These are phyloP conservation scores for Silene vulgaris DNA, from an alignment of 179 eudicot species.

Conservation along the genomic window DNA sequence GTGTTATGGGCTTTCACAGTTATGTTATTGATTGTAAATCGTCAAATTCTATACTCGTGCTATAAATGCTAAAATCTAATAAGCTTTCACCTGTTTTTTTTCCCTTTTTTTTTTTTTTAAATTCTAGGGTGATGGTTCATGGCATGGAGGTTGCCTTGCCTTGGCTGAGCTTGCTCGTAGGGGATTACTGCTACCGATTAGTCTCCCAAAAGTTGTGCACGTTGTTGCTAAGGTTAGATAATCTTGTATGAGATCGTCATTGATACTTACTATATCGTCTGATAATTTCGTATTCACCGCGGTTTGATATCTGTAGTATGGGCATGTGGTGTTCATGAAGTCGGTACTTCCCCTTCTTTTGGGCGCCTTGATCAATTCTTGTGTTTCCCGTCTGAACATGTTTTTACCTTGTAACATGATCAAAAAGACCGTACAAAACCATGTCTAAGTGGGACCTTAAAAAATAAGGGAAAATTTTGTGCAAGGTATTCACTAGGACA, in stretches of 20 bases:
- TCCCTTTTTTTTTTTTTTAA: neutral
- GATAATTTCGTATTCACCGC: neutral
- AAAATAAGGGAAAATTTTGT: too few relatives aligned
- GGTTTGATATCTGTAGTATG: neutral
- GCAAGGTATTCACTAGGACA: too few relatives aligned
- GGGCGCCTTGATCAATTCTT: too few relatives aligned
- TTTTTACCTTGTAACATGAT: too few relatives aligned
- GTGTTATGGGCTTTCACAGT: slow-evolving; percentile 9
- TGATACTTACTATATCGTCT: neutral
- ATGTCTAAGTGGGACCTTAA: too few relatives aligned
- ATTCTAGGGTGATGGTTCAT: slow-evolving; percentile 93
- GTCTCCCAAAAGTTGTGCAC: slow-evolving; percentile 90
- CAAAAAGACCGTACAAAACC: too few relatives aligned
- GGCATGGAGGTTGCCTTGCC: slow-evolving; percentile 99
- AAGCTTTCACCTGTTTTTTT: slow-evolving; percentile 11
- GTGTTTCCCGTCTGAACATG: too few relatives aligned
- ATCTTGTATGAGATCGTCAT: slow-evolving; percentile 12
- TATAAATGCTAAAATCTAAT: slow-evolving; percentile 16
- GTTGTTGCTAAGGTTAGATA: slow-evolving; percentile 73
- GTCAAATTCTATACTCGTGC: slow-evolving; percentile 13
- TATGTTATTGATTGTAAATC: neutral
- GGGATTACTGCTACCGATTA: slow-evolving; percentile 85
- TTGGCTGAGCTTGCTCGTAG: slow-evolving; percentile 98
- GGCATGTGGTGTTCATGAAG: neutral
- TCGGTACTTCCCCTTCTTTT: slow-evolving; percentile 7